Evolutionary conservation across 495 filamentous ascomycete genomes (phyloP).

Genomic region (Penicillium paxilli): DNA sequence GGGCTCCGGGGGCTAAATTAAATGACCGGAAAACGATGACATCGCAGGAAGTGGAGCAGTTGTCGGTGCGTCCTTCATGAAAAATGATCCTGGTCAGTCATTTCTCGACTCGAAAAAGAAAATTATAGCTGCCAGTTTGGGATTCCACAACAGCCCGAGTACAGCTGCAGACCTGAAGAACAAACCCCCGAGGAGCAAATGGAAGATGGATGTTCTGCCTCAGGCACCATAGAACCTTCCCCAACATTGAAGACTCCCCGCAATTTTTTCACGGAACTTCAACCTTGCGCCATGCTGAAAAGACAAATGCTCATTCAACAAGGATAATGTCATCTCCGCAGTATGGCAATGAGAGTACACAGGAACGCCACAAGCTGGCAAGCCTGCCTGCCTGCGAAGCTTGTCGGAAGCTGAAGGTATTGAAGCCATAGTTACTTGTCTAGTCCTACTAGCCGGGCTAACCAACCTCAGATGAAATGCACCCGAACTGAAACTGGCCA

Average conservation of each 20-base stretch:
- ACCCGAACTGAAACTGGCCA: conserved; percentile 15
- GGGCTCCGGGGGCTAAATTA: conserved; percentile 15
- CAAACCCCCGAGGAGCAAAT: too few relatives aligned
- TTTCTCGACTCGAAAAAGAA: too few relatives aligned
- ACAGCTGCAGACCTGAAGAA: too few relatives aligned
- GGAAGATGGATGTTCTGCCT: too few relatives aligned
- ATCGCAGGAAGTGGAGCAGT: too few relatives aligned
- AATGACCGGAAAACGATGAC: conserved; percentile 6
- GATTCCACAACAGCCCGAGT: too few relatives aligned
- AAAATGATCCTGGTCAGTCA: too few relatives aligned
- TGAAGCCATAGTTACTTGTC: background rate
- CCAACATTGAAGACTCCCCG: too few relatives aligned
- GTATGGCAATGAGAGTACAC: background rate
- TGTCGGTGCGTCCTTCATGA: too few relatives aligned
- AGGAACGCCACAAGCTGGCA: background rate
- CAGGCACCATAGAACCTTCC: too few relatives aligned
- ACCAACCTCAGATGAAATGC: conserved; percentile 25
- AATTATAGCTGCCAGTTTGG: too few relatives aligned
- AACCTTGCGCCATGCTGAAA: background rate
- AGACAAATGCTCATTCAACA: too few relatives aligned
- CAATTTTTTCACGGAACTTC: background rate
- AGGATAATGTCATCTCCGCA: background rate
- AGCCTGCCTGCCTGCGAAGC: conserved; percentile 9
- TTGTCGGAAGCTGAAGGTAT: conserved; percentile 18
- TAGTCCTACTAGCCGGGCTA: background rate